Conservation (phyloP, 2,329 filamentous ascomycete genomes). For the Trichoderma oligosporum region DNA sequence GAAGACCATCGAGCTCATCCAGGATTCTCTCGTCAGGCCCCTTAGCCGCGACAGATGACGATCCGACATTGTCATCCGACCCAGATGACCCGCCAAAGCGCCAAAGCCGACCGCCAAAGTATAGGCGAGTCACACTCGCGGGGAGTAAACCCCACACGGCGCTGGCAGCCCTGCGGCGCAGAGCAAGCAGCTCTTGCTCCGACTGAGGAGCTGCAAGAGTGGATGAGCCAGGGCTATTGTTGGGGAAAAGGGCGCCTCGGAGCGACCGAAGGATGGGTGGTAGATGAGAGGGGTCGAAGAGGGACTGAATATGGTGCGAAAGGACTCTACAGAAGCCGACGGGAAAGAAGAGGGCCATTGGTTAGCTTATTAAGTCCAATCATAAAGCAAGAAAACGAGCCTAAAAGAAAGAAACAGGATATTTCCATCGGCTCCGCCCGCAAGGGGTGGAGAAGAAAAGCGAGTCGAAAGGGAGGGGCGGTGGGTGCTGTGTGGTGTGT, state of each 20-base stretch:
- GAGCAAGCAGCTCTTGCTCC: constrained; percentile 55
- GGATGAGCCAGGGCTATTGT: constrained; percentile 68
- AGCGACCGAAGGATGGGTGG: constrained; percentile 65
- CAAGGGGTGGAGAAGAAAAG: constrained; percentile 6
- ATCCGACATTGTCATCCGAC: constrained; percentile 21
- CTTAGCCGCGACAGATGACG: neutral
- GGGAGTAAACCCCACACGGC: constrained; percentile 51
- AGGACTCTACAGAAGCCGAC: constrained; percentile 47
- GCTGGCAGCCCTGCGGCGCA: constrained; percentile 64
- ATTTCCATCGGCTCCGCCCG: constrained; percentile 11
- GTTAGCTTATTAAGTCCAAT: constrained; percentile 17
- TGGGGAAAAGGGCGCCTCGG: constrained; percentile 79
- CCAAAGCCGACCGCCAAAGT: constrained; percentile 44
- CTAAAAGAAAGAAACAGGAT: constrained; percentile 1
- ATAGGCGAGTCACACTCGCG: constrained; percentile 45
- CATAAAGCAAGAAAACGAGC: neutral
- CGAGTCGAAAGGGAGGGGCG: constrained; percentile 4
- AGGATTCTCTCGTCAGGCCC: constrained; percentile 42
- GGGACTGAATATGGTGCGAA: constrained; percentile 52
- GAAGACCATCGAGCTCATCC: constrained; percentile 59
- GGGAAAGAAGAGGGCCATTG: constrained; percentile 25
- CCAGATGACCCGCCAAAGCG: constrained; percentile 22
- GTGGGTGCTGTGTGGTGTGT: constrained; percentile 9
- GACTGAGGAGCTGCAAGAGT: constrained; percentile 57
- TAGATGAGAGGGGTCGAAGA: constrained; percentile 62